Base-by-base conservation (phyloP, 2,329 filamentous ascomycete species). In the Aspergillus oerlinghausenensis region DNA sequence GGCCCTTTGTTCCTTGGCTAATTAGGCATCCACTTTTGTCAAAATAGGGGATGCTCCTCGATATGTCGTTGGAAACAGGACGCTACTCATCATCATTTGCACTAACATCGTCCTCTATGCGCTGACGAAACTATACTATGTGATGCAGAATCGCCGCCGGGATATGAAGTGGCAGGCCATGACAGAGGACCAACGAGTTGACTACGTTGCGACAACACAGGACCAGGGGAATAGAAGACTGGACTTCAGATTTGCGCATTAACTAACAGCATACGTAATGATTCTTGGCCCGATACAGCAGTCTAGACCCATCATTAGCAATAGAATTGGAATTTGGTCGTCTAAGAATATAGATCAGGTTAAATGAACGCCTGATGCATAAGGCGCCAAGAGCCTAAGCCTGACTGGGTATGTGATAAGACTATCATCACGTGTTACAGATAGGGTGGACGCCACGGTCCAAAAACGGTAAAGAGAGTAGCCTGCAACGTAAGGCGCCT, bases 11-110 rank as follows among this genome's bases (percentile, higher is more conserved):
- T 23, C 14, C 19, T 56, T 32, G 40, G 45, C 50, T 50, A 9
- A 52, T 10, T 42, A 38, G 55, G 58, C 38, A 62, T 45, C 11
- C 17, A 17, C 43, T 4, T 45, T 10, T 25, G 43, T 14, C 7
- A 10, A 26, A 35, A 3, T 35, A 59, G 65, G 0, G 75, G 79
- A 79, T 70, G 65, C 73, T 72, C 53, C 64, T 77, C 35, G 77
- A 75, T 66, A 81, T 78, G 63, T 69, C 70, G 43, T 79, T 76
- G 67, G 74, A 64, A 58, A 80, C 75, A 63, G 77, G 4, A 59
- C 61, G 3, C 57, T 70, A 14, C 49, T 70, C 8, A 60, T 55
- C 2, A 51, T 72, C 2, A 57, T 58, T 25, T 60, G 60, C 4
- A 54, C 63, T 14, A 71, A 69, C 48, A 59, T 70, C 11, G 60